Evolutionary conservation across 106 monocot genomes (phyloP), one percentile per base, ranked within the genome.

Genomic region (Dendrobium chrysotoxum): DNA sequence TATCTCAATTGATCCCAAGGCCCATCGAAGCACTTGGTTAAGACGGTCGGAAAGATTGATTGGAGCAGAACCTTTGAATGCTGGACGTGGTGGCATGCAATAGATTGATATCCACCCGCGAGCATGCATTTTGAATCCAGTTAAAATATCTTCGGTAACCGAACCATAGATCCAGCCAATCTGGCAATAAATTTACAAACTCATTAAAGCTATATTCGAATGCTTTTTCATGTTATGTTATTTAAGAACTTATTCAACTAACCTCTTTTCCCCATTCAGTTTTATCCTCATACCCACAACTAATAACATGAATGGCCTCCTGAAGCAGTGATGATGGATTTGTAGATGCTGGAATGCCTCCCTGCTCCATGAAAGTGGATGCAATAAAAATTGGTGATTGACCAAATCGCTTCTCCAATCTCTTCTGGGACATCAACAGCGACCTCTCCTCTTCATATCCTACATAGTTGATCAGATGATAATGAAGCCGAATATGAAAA

Each of bases 261-360:
- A 95, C 95, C 92, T 95, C 95, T 86, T 92, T 90, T n/a, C 95
- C 95, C 95, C 95, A 95, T 83, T 95, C 95, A 58, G 92, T 87
- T 80, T 96, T 96, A 79, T 96, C 96, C 83, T 96, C 96, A 46
- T 93, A 96, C 0, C 96, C 96, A 84, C 96, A 96, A 78, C 96
- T 96, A 65, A 96, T 96, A 46, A 96, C 96, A 83, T 96, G 96
- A 70, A 93, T 96, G 50, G 96, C 93, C 88, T 96, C 96, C 73
- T 96, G 93, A 7, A 96, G 81, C 7, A 96, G 85, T 44, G 91
- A 88, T 18, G 89, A 88, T 40, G 93, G 91, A 81, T 93, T 93
- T 26, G 95, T 93, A 5, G 93, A 93, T 71, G 93, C 91, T 23
- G 95, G 93, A 55, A 95, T 84, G 13, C 95, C 95, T 12, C 95